Conservation (phyloP, 2,329 filamentous ascomycete species). For the Aureobasidium leucospermi region DNA sequence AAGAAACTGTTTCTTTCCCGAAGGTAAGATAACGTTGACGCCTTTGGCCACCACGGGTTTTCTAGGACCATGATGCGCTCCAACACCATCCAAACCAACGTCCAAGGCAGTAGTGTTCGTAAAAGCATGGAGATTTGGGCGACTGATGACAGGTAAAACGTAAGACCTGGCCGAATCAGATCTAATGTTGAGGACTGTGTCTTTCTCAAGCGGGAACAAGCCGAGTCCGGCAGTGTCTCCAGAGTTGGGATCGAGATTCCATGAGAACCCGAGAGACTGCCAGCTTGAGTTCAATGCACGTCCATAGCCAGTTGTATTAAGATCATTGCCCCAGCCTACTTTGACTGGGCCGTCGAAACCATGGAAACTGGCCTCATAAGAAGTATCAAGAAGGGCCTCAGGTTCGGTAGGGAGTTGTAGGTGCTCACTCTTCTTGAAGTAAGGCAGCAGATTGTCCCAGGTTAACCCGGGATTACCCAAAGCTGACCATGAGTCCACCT, state of each 20-base stretch:
- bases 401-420: constrained; percentile 10
- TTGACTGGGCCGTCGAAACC: constrained; percentile 12
- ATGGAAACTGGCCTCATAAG: background rate
- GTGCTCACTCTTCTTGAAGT: constrained; percentile 20
- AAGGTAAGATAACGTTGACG: constrained; percentile 37
- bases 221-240: constrained; percentile 30
- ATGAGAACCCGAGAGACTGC: constrained; percentile 29
- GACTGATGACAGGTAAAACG: constrained; percentile 28
- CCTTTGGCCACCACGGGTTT: constrained; percentile 16
- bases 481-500: constrained; percentile 2
- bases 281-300: constrained; percentile 27
- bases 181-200: constrained; percentile 26
- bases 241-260: constrained; percentile 29
- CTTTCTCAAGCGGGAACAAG: constrained; percentile 26
- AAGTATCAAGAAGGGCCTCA: background rate
- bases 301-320: background rate
- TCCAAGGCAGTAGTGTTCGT: constrained; percentile 41
- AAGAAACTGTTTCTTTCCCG: constrained; percentile 29
- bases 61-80: background rate
- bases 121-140: constrained; percentile 42
- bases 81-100: constrained; percentile 38
- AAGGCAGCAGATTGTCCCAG: constrained; percentile 16
- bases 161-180: constrained; percentile 32
- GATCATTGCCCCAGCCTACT: constrained; percentile 12
- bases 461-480: constrained; percentile 26